phyloP scores from a whole-genome alignment of 306 rosid genomes.

The Castanea sativa region DNA sequence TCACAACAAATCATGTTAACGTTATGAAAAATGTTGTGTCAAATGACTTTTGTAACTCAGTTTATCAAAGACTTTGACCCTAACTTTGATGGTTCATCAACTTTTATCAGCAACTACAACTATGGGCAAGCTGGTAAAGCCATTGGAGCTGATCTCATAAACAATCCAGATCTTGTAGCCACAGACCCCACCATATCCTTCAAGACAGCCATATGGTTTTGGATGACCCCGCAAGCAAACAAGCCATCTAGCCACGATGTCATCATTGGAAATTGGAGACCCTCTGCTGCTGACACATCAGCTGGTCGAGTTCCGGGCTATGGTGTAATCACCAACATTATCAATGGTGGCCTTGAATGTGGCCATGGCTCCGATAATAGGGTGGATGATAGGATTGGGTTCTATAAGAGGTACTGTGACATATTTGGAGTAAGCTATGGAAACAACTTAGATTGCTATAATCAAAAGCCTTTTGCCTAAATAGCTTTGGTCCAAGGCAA shows the following conservation, averaged over 20 bases:
- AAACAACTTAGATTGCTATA: conserved; percentile 31
- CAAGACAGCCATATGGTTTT: conserved; percentile 73
- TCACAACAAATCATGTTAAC: too few species aligned
- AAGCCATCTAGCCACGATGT: conserved; percentile 68
- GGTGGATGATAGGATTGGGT: conserved; percentile 46
- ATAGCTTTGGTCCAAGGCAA: not conserved
- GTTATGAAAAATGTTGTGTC: not conserved
- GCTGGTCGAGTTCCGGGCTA: conserved; percentile 51
- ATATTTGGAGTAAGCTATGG: conserved; percentile 21
- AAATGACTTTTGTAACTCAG: too few species aligned
- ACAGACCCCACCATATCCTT: conserved; percentile 43
- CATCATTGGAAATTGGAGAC: conserved; percentile 46
- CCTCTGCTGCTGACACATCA: conserved; percentile 33
- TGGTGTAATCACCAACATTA: conserved; percentile 57
- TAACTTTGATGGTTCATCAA: not conserved
- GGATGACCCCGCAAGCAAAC: conserved; percentile 62
- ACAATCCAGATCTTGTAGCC: conserved; percentile 61
- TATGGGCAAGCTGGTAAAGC: conserved; percentile 54
- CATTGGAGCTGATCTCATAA: conserved; percentile 41
- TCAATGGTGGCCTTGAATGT: conserved; percentile 58
- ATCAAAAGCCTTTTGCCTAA: not conserved
- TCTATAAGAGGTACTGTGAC: conserved; percentile 42
- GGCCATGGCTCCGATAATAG: conserved; percentile 20
- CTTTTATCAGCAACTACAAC: conserved; percentile 46
- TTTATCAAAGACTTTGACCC: not conserved